Conservation (phyloP, 129 eudicot genomes). For the Flaveria linearis region DNA sequence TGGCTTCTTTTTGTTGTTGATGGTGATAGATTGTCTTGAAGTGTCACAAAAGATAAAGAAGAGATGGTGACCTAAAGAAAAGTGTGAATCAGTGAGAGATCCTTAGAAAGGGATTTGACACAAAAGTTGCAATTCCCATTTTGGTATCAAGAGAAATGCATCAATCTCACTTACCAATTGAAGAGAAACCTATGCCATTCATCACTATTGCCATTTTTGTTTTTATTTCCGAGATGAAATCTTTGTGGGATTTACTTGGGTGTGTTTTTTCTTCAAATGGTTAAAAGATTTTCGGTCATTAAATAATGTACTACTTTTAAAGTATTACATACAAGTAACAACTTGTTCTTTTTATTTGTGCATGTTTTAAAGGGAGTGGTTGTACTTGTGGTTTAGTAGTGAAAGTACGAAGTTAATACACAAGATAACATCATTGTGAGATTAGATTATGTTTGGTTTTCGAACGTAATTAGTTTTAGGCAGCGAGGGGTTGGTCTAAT, state of each 20-base stretch:
- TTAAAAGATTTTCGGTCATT: background rate
- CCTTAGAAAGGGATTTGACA: slow-evolving; percentile 89
- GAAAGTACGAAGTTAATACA: background rate
- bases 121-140: slow-evolving; percentile 44
- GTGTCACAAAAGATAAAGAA: slow-evolving; percentile 67
- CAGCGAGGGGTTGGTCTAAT: too few relatives aligned
- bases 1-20: slow-evolving; percentile 48
- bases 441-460: background rate
- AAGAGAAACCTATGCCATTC: slow-evolving; percentile 28
- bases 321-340: background rate
- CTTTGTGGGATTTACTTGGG: slow-evolving; percentile 16
- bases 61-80: slow-evolving; percentile 70
- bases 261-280: background rate
- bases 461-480: background rate
- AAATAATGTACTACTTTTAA: slow-evolving; percentile 1
- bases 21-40: slow-evolving; percentile 57
- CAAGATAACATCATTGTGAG: background rate
- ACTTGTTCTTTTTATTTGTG: background rate
- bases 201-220: slow-evolving; percentile 33
- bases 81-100: slow-evolving; percentile 77
- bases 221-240: slow-evolving; percentile 18
- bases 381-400: slow-evolving; percentile 14
- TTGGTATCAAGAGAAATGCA: slow-evolving; percentile 41
- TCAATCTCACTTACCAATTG: slow-evolving; percentile 33
- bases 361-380: background rate